Conservation (phyloP, 1,284 basidiomycete genomes). For the Leccinum insolens region DNA sequence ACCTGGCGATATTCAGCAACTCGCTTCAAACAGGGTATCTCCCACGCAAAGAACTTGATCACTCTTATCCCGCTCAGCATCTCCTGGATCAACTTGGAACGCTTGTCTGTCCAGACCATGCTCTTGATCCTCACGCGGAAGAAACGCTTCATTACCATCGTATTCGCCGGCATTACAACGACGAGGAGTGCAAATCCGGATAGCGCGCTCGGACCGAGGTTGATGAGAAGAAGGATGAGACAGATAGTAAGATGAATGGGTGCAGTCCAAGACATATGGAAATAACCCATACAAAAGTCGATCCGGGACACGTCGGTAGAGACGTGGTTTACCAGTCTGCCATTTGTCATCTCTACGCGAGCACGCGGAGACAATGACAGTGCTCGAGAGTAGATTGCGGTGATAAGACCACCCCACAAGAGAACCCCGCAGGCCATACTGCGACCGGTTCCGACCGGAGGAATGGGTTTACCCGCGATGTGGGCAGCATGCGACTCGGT, state of each 20-base stretch:
- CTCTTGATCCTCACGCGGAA: conserved; percentile 74
- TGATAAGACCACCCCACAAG: neutral
- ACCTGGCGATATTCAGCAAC: no score
- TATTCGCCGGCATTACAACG: conserved; percentile 63
- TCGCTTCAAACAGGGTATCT: no score
- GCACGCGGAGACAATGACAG: neutral
- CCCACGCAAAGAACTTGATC: conserved; percentile 49
- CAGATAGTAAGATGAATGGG: neutral
- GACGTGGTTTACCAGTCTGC: neutral
- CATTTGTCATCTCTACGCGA: neutral
- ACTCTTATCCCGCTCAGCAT: conserved; percentile 85
- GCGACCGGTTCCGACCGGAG: conserved; percentile 66
- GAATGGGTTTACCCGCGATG: conserved; percentile 45
- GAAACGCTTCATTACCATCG: conserved; percentile 72
- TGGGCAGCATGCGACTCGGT: conserved; percentile 65
- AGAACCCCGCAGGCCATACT: neutral
- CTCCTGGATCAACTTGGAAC: conserved; percentile 83
- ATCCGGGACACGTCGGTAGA: neutral
- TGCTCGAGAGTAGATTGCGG: neutral
- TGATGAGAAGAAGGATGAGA: conserved; percentile 25
- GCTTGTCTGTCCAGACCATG: conserved; percentile 92
- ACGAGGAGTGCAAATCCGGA: conserved; percentile 85
- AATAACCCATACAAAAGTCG: neutral
- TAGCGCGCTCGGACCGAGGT: conserved; percentile 79
- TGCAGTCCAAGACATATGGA: neutral